Evolutionary conservation across 148 eudicot genomes (phyloP), one percentile per base, ranked within the genome.

Genomic region (Chenopodium album): DNA sequence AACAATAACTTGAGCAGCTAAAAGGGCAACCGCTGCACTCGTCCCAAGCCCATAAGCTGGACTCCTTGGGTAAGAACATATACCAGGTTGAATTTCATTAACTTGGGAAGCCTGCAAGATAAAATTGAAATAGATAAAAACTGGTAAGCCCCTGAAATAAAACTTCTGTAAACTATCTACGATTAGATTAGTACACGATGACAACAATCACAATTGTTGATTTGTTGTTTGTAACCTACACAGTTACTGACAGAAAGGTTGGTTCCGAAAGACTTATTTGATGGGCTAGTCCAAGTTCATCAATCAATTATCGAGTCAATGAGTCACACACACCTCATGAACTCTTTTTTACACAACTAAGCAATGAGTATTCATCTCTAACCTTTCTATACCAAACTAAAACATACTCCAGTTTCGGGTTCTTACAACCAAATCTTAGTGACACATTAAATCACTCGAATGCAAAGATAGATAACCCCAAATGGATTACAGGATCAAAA

Each of bases 41-140:
- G 91, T 76, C 76, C 98, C 98, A 67, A 95, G 92, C 54, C 78
- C 94, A 71, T 88, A 77, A 54, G 98, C 97, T 73, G 98, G 92
- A 80, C 94, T 93, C 83, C 93, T 87, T 28, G 98, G 98, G 83
- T 92, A 93, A 29, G 84, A 56, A 76, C 98, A 95, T 71, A 87
- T 83, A 71, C 88, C 79, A 67, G 93, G 83, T 71, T 89, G 75
- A 84, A 92, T 88, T 86, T 80, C 83, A 37, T 8, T 77, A 63
- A 85, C 87, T 77, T 93, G 91, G 48, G 89, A 86, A 71, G 79
- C 85, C 98, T 95, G 91, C 85, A 86, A 84, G 41, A 69, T 75
- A 17, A 28, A 54, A 50, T 71, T 69, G 7, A 47, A 34, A 13
- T 19, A 52, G 72, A 73, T 2, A 19, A 63, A 31, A 10, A 16